Percentiles rank a stretch among this genome's conserved stretches.
phyloP scores from a whole-genome alignment of 1,139 yeast genomes.

The Meyerozyma athensensis region DNA sequence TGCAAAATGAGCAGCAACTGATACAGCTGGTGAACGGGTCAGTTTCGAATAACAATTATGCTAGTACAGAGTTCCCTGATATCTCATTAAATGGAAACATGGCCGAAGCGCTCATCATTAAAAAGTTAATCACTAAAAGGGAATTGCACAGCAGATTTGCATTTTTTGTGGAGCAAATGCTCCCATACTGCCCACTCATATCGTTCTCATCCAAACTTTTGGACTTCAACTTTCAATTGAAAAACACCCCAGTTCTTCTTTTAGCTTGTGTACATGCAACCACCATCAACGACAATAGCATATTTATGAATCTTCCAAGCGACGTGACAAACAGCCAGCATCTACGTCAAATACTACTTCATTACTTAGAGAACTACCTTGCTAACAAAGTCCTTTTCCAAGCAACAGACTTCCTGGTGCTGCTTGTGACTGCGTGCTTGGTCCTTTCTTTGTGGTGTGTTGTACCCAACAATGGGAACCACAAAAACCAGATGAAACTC shows the following conservation, averaged over 20 bases:
- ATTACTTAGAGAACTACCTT: constrained; percentile 43
- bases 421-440: constrained; percentile 39
- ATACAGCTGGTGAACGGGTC: too few relatives aligned
- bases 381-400: constrained; percentile 40
- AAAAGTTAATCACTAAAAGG: constrained; percentile 16
- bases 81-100: constrained; percentile 38
- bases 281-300: constrained; percentile 38
- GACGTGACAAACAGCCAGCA: constrained; percentile 14
- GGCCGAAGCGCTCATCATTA: constrained; percentile 33
- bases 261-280: constrained; percentile 47
- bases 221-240: constrained; percentile 35
- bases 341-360: constrained; percentile 36
- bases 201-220: constrained; percentile 31
- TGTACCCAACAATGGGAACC: constrained; percentile 48
- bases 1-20: too few relatives aligned
- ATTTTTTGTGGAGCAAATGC: constrained; percentile 33
- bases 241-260: constrained; percentile 40
- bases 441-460: constrained; percentile 47
- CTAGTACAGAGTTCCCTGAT: too few relatives aligned
- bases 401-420: constrained; percentile 38
- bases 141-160: constrained; percentile 31
- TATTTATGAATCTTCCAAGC: constrained; percentile 6
- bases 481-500: constrained; percentile 46
- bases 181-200: constrained; percentile 45
- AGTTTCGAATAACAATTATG: too few relatives aligned